Evolutionary conservation across 805 yeast genomes (phyloP).

Genomic region (Cyberlindnera mycetangii): DNA sequence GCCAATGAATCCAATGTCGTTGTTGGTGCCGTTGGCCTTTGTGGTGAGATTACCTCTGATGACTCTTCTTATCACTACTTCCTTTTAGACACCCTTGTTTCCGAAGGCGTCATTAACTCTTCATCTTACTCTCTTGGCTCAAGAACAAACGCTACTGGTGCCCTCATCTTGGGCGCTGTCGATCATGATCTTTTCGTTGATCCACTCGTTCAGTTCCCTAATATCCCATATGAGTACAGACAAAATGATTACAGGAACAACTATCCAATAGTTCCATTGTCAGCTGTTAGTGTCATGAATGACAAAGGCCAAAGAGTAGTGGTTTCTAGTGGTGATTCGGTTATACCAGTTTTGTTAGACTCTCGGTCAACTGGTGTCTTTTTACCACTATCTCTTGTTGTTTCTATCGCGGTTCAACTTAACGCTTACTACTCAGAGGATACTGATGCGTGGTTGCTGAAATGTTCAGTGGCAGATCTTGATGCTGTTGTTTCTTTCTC

Average conservation of each 20-base stretch:
- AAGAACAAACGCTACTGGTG: slow-evolving; percentile 26
- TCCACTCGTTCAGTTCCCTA: slow-evolving; percentile 45
- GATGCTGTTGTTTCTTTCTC: slow-evolving; percentile 51
- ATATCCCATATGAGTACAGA: slow-evolving; percentile 39
- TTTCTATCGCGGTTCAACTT: slow-evolving; percentile 64
- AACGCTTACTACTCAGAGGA: slow-evolving; percentile 55
- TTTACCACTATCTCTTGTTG: slow-evolving; percentile 54
- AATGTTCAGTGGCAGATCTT: slow-evolving; percentile 48
- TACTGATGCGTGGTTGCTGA: slow-evolving; percentile 58
- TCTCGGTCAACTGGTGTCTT: slow-evolving; percentile 46
- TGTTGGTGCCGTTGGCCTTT: slow-evolving; percentile 46
- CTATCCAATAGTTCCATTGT: slow-evolving; percentile 46
- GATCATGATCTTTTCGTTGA: slow-evolving; percentile 46
- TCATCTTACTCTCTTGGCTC: slow-evolving; percentile 44
- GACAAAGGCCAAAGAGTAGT: slow-evolving; percentile 33
- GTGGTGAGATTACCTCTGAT: slow-evolving; percentile 25
- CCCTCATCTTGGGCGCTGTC: slow-evolving; percentile 56
- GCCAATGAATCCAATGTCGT: slow-evolving; percentile 36
- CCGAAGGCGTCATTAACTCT: slow-evolving; percentile 31
- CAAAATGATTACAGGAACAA: slow-evolving; percentile 28
- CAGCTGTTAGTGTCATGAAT: slow-evolving; percentile 40
- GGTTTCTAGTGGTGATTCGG: not conserved
- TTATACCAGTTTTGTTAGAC: slow-evolving; percentile 55
- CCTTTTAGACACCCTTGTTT: slow-evolving; percentile 35
- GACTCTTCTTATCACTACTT: not conserved